Evolutionary conservation across 2,329 filamentous ascomycete species (phyloP).

Genomic region (Nigrospora osmanthi): DNA sequence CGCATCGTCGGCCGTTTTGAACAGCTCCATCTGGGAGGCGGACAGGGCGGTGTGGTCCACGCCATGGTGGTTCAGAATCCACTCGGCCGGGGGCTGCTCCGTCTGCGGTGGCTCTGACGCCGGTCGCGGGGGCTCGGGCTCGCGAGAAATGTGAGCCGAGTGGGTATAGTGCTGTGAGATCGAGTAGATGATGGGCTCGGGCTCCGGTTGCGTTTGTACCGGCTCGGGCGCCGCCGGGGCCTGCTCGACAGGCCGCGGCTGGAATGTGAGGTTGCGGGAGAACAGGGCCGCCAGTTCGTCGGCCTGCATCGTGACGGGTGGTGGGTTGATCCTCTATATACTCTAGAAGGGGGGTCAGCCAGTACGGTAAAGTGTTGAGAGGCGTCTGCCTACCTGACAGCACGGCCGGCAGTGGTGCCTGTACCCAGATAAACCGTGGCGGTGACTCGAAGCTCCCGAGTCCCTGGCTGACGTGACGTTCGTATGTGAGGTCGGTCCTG

Average conservation of each 20-base stretch:
- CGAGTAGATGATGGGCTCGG: constrained; percentile 56
- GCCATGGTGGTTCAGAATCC: constrained; percentile 55
- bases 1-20: constrained; percentile 63
- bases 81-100: constrained; percentile 43
- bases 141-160: constrained; percentile 56
- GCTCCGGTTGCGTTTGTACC: constrained; percentile 20
- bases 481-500: no score
- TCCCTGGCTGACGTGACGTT: no score
- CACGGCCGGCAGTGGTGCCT: no score
- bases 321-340: neutral
- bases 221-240: constrained; percentile 16
- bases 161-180: constrained; percentile 81
- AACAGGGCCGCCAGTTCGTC: constrained; percentile 79
- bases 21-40: constrained; percentile 68
- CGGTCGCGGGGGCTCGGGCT: constrained; percentile 31
- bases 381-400: no score
- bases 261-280: constrained; percentile 64
- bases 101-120: constrained; percentile 43
- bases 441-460: no score
- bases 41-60: constrained; percentile 65
- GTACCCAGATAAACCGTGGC: no score
- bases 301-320: constrained; percentile 45
- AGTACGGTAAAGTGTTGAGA: no score
- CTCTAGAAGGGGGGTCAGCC: no score
- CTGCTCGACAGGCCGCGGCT: constrained; percentile 20